Conservation (phyloP, 495 filamentous ascomycete species). For the Aspergillus olivimuriae region DNA sequence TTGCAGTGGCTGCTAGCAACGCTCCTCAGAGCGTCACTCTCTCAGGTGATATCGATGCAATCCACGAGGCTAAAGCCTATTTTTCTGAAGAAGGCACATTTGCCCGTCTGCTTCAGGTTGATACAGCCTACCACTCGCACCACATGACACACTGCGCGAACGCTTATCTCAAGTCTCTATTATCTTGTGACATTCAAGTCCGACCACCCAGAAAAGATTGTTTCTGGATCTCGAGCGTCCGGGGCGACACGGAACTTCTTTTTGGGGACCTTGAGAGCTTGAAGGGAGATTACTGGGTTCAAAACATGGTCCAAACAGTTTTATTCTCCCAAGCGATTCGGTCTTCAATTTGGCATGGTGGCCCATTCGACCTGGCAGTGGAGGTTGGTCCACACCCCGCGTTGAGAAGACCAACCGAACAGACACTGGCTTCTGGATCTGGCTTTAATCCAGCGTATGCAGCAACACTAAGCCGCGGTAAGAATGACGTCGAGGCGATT, state of each 20-base stretch:
- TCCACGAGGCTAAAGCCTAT: constrained; percentile 29
- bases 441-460: constrained; percentile 24
- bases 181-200: constrained; percentile 6
- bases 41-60: constrained; percentile 37
- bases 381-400: constrained; percentile 48
- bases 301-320: constrained; percentile 48
- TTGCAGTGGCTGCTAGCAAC: constrained; percentile 29
- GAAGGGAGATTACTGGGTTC: constrained; percentile 40
- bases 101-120: constrained; percentile 28
- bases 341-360: constrained; percentile 19
- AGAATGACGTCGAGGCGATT: constrained; percentile 30
- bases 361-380: constrained; percentile 17
- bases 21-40: constrained; percentile 27
- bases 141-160: constrained; percentile 41
- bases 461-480: constrained; percentile 23
- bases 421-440: constrained; percentile 18
- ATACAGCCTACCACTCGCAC: constrained; percentile 34
- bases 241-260: not conserved
- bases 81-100: constrained; percentile 42
- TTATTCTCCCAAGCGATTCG: constrained; percentile 43
- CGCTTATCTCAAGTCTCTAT: constrained; percentile 29
- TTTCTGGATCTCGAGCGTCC: not conserved
- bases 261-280: not conserved
- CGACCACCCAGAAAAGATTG: not conserved
- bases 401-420: constrained; percentile 32